These are phyloP conservation scores for Melanopsichium pennsylvanicum DNA, from an alignment of 1,284 basidiomycete species.

Conservation along the genomic window DNA sequence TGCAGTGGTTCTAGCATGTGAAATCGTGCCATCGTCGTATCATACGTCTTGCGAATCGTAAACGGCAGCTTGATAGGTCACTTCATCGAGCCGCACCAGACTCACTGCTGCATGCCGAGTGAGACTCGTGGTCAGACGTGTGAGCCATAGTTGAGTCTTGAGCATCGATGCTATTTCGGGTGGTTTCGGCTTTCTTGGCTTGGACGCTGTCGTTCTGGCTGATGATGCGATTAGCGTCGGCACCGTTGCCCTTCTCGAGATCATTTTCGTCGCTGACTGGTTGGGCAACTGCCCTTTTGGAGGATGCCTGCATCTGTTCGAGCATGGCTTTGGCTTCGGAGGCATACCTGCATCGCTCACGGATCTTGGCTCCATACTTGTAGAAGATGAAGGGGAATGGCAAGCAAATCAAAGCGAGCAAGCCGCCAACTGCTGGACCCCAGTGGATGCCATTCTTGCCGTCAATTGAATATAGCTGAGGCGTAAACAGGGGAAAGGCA, in stretches of 20 bases:
- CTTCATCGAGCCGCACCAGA: slow-evolving; percentile 1
- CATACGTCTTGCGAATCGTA: too few species aligned
- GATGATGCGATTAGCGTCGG: slow-evolving; percentile 5
- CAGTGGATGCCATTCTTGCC: slow-evolving; percentile 75
- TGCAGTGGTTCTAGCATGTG: too few species aligned
- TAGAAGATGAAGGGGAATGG: slow-evolving; percentile 73
- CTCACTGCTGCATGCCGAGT: not conserved
- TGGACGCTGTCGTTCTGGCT: slow-evolving; percentile 3
- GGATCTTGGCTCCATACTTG: slow-evolving; percentile 68
- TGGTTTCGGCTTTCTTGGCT: slow-evolving; percentile 3
- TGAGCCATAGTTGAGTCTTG: slow-evolving; percentile 7
- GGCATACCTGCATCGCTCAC: slow-evolving; percentile 67
- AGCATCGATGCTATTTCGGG: slow-evolving; percentile 5
- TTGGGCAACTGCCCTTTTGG: not conserved
- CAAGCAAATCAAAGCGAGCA: slow-evolving; percentile 74
- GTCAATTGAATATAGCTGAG: slow-evolving; percentile 68
- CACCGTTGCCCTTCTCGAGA: slow-evolving; percentile 11
- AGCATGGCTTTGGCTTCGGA: slow-evolving; percentile 35
- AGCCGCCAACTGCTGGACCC: slow-evolving; percentile 77
- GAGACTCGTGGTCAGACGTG: slow-evolving; percentile 8
- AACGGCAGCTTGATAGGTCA: too few species aligned
- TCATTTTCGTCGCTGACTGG: slow-evolving; percentile 10
- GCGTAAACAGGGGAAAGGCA: slow-evolving; percentile 69
- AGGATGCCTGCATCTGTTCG: slow-evolving; percentile 30
- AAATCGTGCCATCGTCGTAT: too few species aligned